A percentile compares a stretch with the other conserved stretches of the same genome.
Conservation (phyloP, 1,139 yeast genomes). For the Taiozyma sp. region DNA sequence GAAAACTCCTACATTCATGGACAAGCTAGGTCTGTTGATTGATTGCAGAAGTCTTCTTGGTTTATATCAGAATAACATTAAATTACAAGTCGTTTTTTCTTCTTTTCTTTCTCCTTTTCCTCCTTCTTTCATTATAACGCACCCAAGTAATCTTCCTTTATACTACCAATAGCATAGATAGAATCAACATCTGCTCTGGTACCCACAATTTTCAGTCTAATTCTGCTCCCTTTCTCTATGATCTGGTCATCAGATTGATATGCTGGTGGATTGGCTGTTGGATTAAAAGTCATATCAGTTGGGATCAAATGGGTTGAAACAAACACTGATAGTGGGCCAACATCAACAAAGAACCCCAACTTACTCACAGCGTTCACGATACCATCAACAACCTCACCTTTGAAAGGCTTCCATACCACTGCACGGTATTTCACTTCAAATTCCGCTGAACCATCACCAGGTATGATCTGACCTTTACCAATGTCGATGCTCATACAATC, state of each 20-base stretch:
- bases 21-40: not conserved
- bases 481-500: conserved; percentile 95
- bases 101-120: not conserved
- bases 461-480: conserved; percentile 89
- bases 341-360: conserved; percentile 97
- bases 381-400: conserved; percentile 98
- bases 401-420: conserved; percentile 97
- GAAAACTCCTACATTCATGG: not conserved
- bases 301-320: conserved; percentile 95
- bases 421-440: conserved; percentile 96
- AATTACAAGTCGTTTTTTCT: not conserved
- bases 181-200: conserved; percentile 97
- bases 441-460: conserved; percentile 92
- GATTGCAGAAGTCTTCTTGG: not conserved
- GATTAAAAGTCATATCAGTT: conserved; percentile 88
- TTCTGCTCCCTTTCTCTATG: conserved; percentile 89
- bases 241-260: conserved; percentile 94
- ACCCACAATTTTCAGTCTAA: conserved; percentile 93
- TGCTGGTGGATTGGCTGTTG: conserved; percentile 98
- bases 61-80: not conserved
- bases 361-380: conserved; percentile 91
- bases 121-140: conserved; percentile 34
- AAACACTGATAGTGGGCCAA: conserved; percentile 93
- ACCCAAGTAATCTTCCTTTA: conserved; percentile 95
- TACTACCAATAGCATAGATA: conserved; percentile 95